Evolutionary conservation across 2,329 filamentous ascomycete species (phyloP), one percentile per base, ranked within the genome.

Genomic region (Reticulascus tulasneorum): DNA sequence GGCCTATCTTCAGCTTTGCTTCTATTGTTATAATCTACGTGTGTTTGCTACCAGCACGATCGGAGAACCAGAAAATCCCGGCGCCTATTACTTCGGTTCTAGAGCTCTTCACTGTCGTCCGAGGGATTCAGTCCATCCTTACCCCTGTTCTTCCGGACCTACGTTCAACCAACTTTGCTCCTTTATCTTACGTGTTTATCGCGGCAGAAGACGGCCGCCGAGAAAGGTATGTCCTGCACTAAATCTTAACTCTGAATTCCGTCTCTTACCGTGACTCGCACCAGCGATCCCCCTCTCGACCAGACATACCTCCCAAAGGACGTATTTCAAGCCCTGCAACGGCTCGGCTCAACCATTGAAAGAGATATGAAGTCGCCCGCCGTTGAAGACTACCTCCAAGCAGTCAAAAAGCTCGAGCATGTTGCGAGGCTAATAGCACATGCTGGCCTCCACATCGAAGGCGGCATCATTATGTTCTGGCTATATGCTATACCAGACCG

Each of bases 1-100:
- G 43, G 24, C 56, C 63, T n/a, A 51, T 62, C 23, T 61, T 65
- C 23, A 62, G 56, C 47, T 66, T 71, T 33, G 63, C 66, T 37
- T 63, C 64, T 11, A 58, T 57, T 5, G 58, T 56, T 33, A 54
- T 64, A 4, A 11, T 56, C 7, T 47, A 47, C n/a, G 54, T 54
- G 2, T 20, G 29, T 7, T 34, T 18, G 6, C 6, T 38, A 1
- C 42, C 39, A 1, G 15, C 27, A 18, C 34, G 16, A 7, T 6
- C 11, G 17, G 15, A 10, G 3, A 29, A 4, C 5, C 20, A 35
- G 6, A 15, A 15, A 1, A 23, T 27, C 9, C 2, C n/a, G 8
- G 10, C 13, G 9, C 16, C 41, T 4, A 27, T 36, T 1, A 22
- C 32, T 7, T 16, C 9, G 10, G 33, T 36, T 3, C 18, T 40